Evolutionary conservation across 805 yeast species (phyloP), one percentile per base, ranked within the genome.

Genomic region (Wickerhamomyces pijperi): DNA sequence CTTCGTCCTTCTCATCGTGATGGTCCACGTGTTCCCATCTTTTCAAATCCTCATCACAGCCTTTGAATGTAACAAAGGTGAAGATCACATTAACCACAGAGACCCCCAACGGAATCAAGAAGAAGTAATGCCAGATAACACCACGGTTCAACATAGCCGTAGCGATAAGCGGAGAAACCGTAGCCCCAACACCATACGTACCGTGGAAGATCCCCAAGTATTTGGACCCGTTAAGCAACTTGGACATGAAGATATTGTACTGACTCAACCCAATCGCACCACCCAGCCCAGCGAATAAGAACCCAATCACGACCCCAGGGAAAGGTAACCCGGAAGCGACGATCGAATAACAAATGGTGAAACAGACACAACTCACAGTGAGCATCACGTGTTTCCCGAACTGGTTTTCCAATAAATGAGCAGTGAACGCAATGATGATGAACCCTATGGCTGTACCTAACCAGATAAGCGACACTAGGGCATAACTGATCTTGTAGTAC

Each of bases 161-260:
- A 3, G 76, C 78, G 25, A 76, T 57, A 32, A 77, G 51, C 2
- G 86, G 85, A 3, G 81, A 67, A 2, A 74, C 40, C 3, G 77
- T 68, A 3, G 84, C 85, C 11, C 85, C 85, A 2, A 73, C 28
- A 2, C 86, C 86, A 51, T 78, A 79, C 6, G 60, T 48, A 0
- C 80, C 84, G 54, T 78, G 85, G 48, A 68, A 67, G 37, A 62
- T 57, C 1, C 83, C 78, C 32, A 77, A 54, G 43, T 67, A 68
- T 25, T 61, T 63, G 11, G 77, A 66, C 14, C 71, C 63, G 19
- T 50, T 46, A 20, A 42, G 36, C 35, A 78, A 56, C 41, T 67
- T 55, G 4, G 76, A 58, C 16, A 74, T 43, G 46, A 73, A 75
- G 15, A 74, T 66, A 48, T 75, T 76, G 34, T 64, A 62, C 44